These are phyloP conservation scores for Craterostigma plantagineum DNA, from an alignment of 257 asterid species.

Conservation along the genomic window DNA sequence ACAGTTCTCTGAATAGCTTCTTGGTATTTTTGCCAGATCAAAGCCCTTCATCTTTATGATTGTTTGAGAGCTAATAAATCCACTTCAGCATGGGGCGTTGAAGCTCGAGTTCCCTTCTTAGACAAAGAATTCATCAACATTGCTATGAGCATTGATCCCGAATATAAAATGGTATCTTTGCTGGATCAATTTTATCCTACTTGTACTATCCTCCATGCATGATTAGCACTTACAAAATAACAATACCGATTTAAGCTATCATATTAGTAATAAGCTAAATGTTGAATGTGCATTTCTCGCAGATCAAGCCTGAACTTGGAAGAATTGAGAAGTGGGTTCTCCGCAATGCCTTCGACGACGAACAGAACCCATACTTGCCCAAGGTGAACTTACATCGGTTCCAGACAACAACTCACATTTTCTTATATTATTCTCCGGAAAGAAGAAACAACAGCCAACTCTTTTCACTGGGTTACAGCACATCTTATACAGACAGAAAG, in stretches of 20 bases:
- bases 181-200: background rate
- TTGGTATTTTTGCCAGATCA: constrained; percentile 38
- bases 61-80: constrained; percentile 95
- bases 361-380: constrained; percentile 75
- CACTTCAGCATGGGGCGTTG: constrained; percentile 98
- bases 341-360: constrained; percentile 88
- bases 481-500: constrained; percentile 88
- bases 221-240: background rate
- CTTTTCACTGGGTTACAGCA: constrained; percentile 37
- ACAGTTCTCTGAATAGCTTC: background rate
- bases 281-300: constrained; percentile 4
- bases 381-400: constrained; percentile 49
- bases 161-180: constrained; percentile 77
- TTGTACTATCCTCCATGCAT: background rate
- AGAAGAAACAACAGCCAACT: background rate
- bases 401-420: no score
- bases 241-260: background rate
- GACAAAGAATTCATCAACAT: constrained; percentile 82
- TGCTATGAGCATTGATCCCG: constrained; percentile 91
- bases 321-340: constrained; percentile 96
- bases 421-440: constrained; percentile 1
- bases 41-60: constrained; percentile 96
- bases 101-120: constrained; percentile 97
- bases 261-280: background rate
- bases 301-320: constrained; percentile 75